These are phyloP conservation scores for Myxozyma neglecta DNA, from an alignment of 805 yeast genomes.

Conservation along the genomic window DNA sequence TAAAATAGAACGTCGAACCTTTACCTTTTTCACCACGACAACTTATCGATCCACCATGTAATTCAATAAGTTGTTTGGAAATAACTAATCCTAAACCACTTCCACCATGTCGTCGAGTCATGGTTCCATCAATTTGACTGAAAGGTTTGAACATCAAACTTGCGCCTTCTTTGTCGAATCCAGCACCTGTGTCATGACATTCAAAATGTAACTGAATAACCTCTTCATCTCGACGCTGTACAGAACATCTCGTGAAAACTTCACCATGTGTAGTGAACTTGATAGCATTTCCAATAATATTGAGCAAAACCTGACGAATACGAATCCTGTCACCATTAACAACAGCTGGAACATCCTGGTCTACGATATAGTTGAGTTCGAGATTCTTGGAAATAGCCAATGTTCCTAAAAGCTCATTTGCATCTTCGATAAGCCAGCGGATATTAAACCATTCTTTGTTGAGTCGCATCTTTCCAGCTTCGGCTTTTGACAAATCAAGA, in stretches of 20 bases:
- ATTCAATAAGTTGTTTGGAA: constrained; percentile 40
- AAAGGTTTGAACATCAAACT: constrained; percentile 41
- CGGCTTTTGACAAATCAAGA: constrained; percentile 41
- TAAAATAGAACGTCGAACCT: constrained; percentile 39
- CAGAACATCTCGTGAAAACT: constrained; percentile 37
- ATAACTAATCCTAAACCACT: constrained; percentile 42
- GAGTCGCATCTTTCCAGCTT: constrained; percentile 42
- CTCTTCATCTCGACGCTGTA: constrained; percentile 18
- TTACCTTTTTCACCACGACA: constrained; percentile 38
- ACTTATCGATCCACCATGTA: constrained; percentile 39
- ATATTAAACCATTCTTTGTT: constrained; percentile 38
- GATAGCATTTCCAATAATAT: constrained; percentile 42
- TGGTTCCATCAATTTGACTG: constrained; percentile 37
- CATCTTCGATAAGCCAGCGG: constrained; percentile 40
- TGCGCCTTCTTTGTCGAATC: constrained; percentile 39
- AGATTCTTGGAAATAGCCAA: constrained; percentile 40
- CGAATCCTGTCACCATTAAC: constrained; percentile 42
- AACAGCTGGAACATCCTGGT: constrained; percentile 38
- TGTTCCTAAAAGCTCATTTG: constrained; percentile 39
- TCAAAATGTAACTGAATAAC: constrained; percentile 35
- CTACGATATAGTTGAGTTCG: constrained; percentile 39
- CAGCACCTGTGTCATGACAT: constrained; percentile 42
- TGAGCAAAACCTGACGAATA: constrained; percentile 40
- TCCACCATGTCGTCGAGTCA: constrained; percentile 36
- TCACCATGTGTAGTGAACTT: constrained; percentile 41